These are phyloP conservation scores for Claviceps monticola DNA, from an alignment of 2,329 filamentous ascomycete species.

Conservation along the genomic window DNA sequence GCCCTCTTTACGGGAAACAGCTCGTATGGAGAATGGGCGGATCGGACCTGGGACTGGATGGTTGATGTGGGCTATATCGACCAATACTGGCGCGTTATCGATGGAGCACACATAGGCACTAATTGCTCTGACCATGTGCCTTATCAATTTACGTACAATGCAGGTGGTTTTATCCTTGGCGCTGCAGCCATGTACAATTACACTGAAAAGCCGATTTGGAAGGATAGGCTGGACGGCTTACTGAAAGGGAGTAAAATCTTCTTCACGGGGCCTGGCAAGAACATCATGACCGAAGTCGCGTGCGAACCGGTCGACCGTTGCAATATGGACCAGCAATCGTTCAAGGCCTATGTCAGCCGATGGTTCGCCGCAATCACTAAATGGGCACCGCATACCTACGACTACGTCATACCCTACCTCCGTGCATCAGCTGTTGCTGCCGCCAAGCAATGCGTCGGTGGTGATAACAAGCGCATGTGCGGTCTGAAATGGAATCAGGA, in stretches of 20 bases:
- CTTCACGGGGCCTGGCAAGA: slow-evolving; percentile 35
- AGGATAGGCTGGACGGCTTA: slow-evolving; percentile 41
- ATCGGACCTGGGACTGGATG: slow-evolving; percentile 60
- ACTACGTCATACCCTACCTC: slow-evolving; percentile 38
- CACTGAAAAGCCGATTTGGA: slow-evolving; percentile 37
- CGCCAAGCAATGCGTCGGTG: slow-evolving; percentile 42
- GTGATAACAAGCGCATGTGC: slow-evolving; percentile 42
- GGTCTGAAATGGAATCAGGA: slow-evolving; percentile 45
- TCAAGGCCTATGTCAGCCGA: slow-evolving; percentile 48
- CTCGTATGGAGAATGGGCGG: slow-evolving; percentile 68
- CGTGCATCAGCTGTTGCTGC: slow-evolving; percentile 43
- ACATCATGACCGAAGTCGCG: slow-evolving; percentile 51
- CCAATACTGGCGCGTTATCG: slow-evolving; percentile 44
- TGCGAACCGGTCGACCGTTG: slow-evolving; percentile 50
- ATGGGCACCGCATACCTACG: slow-evolving; percentile 46
- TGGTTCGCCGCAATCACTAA: slow-evolving; percentile 50
- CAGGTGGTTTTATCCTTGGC: slow-evolving; percentile 51
- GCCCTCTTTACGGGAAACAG: slow-evolving; percentile 64
- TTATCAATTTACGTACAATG: slow-evolving; percentile 58
- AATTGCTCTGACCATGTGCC: slow-evolving; percentile 45
- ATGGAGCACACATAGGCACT: slow-evolving; percentile 41
- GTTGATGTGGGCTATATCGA: slow-evolving; percentile 42
- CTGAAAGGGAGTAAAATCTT: slow-evolving; percentile 40
- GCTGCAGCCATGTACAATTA: slow-evolving; percentile 58
- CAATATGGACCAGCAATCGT: slow-evolving; percentile 47